Base-by-base conservation (phyloP, 1,284 basidiomycete species). In the Agaricales sp. region DNA sequence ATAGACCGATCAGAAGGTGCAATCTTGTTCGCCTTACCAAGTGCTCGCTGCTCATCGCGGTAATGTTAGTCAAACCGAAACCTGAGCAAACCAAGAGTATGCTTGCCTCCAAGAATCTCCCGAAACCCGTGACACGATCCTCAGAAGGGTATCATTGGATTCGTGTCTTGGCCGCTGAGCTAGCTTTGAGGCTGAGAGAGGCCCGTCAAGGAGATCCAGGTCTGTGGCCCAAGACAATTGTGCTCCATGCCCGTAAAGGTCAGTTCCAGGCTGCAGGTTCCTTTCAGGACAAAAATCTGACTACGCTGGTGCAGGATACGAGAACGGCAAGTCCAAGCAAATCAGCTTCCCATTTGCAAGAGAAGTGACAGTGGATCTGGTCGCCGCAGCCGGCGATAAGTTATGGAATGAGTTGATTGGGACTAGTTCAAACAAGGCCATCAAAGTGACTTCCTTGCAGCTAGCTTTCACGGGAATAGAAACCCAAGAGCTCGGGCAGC, bases 141-240 rank as follows among this genome's bases (percentile, higher is more conserved):
- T 69, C 78, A 3, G 83, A 93, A 56, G 92, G 90, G 0, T 71
- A 80, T 46, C 88, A 93, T 54, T 99, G 95, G 96, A 77, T 99
- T 25, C 74, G 82, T 3, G 86, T 98, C 6, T 78, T 98, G 16
- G 82, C 92, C 6, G 89, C 92, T 13, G 95, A 99, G 60, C 73
- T 99, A 14, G 80, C 86, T 4, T 72, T 94, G 13, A 75, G 95
- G 43, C 70, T 99, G 19, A 80, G 80, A 45, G 92, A 98, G 55
- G 88, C 89, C 1, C 73, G 95, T 14, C 75, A 86, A 52, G 67
- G 71, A 1, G 74, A 75, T 18, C 80, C 85, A 0, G 82, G 84
- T 25, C 63, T 97, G 16, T 98, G 94, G 93, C 95, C 95, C 0
- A 97, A 92, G 65, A 89, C 88, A 0, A 69, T 99, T 35, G 90